A percentile compares a stretch with the other conserved stretches of the same genome.
Conservation (phyloP, 805 yeast species). For the Candida pseudofarinosa region DNA sequence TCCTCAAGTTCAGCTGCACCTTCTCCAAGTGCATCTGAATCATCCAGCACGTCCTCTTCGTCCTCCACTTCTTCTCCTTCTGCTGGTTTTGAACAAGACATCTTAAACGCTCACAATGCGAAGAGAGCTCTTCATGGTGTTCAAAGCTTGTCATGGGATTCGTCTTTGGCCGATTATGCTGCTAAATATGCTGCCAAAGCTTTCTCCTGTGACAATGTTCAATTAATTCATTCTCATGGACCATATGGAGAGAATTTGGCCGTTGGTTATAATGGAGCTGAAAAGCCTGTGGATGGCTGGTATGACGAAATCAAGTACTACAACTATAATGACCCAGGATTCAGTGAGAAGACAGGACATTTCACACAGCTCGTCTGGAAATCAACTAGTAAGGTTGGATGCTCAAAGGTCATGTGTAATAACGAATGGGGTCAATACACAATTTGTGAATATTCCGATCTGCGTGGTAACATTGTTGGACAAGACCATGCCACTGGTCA, state of each 20-base stretch:
- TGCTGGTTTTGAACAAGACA: constrained; percentile 22
- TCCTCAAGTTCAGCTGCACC: constrained; percentile 10
- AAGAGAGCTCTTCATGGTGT: constrained; percentile 35
- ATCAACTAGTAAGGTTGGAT: constrained; percentile 56
- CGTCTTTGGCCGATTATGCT: constrained; percentile 30
- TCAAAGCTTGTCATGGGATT: constrained; percentile 30
- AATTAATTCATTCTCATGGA: constrained; percentile 59
- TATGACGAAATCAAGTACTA: constrained; percentile 59
- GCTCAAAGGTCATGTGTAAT: constrained; percentile 52
- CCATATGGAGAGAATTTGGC: constrained; percentile 78
- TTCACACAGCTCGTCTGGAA: constrained; percentile 79
- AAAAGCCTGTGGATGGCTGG: constrained; percentile 68
- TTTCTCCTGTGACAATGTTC: constrained; percentile 55
- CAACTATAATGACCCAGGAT: constrained; percentile 50
- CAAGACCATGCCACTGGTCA: constrained; percentile 27
- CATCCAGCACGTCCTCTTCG: constrained; percentile 8
- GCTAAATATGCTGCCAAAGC: constrained; percentile 47
- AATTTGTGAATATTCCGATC: constrained; percentile 62
- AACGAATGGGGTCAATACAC: constrained; percentile 55
- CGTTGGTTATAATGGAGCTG: constrained; percentile 55
- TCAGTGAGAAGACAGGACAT: constrained; percentile 60
- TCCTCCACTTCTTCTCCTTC: constrained; percentile 12
- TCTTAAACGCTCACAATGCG: constrained; percentile 32
- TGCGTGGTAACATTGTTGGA: constrained; percentile 50
- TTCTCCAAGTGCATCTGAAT: constrained; percentile 5